Evolutionary conservation across 1,139 yeast genomes (phyloP), one percentile per base, ranked within the genome.

Genomic region (Geotrichum europaeum): DNA sequence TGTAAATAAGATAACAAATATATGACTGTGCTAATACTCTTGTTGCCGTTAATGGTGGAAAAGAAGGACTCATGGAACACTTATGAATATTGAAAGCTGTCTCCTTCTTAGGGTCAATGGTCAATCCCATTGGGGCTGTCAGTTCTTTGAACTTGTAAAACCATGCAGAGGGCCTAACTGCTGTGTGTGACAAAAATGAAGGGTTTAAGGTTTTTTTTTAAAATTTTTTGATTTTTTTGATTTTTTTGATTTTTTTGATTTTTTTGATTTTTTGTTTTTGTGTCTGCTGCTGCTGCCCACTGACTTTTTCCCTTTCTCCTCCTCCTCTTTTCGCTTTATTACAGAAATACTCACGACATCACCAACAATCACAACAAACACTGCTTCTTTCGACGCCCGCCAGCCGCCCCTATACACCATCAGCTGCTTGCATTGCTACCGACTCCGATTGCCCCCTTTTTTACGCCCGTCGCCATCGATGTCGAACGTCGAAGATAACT

Each of bases 1-100:
- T 50, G 58, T 50, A 34, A 55, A 49, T 24, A 55, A 40, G 47
- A 40, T 40, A 40, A 40, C 47, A n/a, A 40, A 40, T 40, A 40
- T 5, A 40, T 40, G 47, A 40, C 47, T 40, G 47, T 40, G 5
- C 18, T 40, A 40, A 40, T 40, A n/a, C 20, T 40, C 1, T n/a
- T 40, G 18, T 1, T 13, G 15, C 6, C 18, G 18, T 36, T 36
- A n/a, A n/a, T n/a, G 15, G 15, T 36, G 15, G 18, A 13, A 15
- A 13, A 36, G 10, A 18, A 6, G 43, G 28, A 25, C 5, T 5
- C 10, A 28, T 28, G 10, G 1, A 28, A 28, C 5, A 28, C 32
- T 28, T 9, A 28, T 28, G 6, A 28, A 5, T 2, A 7, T 9
- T 28, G 32, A 28, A 2, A 28, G 32, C 9, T 2, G 10, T 28